Evolutionary conservation across 441 rosid species (phyloP).

Genomic region (Adansonia gregorii): DNA sequence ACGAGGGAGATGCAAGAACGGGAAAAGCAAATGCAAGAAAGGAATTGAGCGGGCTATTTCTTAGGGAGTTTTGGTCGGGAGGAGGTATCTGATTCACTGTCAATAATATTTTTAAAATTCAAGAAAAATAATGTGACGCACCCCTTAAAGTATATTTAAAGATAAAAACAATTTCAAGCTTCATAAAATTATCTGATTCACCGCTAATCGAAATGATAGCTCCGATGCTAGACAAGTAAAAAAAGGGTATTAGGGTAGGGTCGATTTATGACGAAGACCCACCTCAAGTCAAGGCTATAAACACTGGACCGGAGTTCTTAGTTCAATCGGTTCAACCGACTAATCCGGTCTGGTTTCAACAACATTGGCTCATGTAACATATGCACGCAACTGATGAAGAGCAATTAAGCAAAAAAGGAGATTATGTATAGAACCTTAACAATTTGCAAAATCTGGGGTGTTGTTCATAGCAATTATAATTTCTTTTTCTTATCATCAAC

Average conservation of each 20-base stretch:
- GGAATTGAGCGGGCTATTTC: conserved; percentile 78
- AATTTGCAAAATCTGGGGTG: conserved; percentile 8
- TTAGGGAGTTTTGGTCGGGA: conserved; percentile 82
- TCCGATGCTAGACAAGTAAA: not conserved
- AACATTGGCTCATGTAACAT: not conserved
- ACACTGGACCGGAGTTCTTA: no score
- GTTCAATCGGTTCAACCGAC: no score
- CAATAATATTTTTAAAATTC: no score
- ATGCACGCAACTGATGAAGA: not conserved
- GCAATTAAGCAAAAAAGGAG: not conserved
- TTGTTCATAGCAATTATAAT: conserved; percentile 30
- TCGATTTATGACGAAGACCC: not conserved
- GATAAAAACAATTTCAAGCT: no score
- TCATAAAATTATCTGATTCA: no score
- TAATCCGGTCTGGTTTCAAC: no score
- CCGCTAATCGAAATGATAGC: not conserved
- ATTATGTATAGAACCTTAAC: not conserved
- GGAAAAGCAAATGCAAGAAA: conserved; percentile 64
- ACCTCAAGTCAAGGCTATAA: not conserved
- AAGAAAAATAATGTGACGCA: no score
- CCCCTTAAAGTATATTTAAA: no score
- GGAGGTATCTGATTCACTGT: no score
- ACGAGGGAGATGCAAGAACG: conserved; percentile 67
- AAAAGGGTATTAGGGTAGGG: not conserved
- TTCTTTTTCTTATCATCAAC: conserved; percentile 74